Base-by-base conservation (phyloP, 352 stramenopile species). In the Phytophthora cactorum region DNA sequence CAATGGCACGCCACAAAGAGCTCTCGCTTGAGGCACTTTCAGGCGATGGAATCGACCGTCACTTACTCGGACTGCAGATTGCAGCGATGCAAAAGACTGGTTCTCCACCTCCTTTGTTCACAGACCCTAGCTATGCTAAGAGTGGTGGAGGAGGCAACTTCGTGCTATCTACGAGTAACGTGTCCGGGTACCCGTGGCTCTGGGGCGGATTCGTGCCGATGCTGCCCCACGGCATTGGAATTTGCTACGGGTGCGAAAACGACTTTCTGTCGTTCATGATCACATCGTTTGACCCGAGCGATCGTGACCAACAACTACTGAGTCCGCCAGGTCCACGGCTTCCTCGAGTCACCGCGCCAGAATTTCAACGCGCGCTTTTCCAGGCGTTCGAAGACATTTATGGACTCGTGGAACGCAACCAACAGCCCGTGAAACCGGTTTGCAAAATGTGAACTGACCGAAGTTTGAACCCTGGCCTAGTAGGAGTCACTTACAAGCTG, bases 111-210 rank as follows among this genome's bases (percentile, higher is more conserved):
- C 28, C 77, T 32, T 44, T 99, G 5, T 98, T 96, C 66, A 88
- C 70, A 7, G 89, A 99, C 70, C 59, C 77, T 27, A 74, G 89
- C 8, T 98, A 96, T 62, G 57, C 70, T 36, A 89, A 90, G 43
- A 89, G 83, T 25, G 97, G 97, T 43, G 93, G 80, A 2, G 80
- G 80, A 15, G 84, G 84, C 27, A 91, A 93, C 70, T 98, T 97
- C 80, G 88, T 97, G 64, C 80, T 98, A n/a, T 98, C 89, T 27
- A 98, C 96, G 10, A 98, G 90, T 75, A 95, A 98, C 52, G 86
- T 99, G 68, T 97, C 96, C 31, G 86, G 91, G 3, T 98, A 98
- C 54, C 86, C 96, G 43, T 99, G 96, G 96, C 90, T 97, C 22
- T 98, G 94, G 84, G 96, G 95, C 32, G 94, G 98, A 52, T 97